These are phyloP conservation scores for Candida insectalens DNA, from an alignment of 805 yeast genomes.

Conservation along the genomic window DNA sequence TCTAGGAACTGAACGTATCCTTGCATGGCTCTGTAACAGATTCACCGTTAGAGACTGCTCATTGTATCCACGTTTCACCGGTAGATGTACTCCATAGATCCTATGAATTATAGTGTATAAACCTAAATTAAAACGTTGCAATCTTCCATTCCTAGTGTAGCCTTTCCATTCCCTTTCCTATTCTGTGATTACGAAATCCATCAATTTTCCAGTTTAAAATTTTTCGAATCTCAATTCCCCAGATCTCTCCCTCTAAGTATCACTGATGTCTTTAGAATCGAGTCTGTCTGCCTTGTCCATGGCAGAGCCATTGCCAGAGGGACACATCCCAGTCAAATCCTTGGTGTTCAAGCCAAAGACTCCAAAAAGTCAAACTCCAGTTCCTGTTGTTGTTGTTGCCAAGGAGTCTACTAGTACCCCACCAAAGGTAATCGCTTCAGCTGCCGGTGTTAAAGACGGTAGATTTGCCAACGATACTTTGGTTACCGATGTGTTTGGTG, in stretches of 20 bases:
- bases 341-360: slow-evolving; percentile 89
- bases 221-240: too few relatives aligned
- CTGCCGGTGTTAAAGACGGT: slow-evolving; percentile 72
- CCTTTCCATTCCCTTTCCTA: too few relatives aligned
- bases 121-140: too few relatives aligned
- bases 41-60: slow-evolving; percentile 98
- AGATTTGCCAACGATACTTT: slow-evolving; percentile 80
- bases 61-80: slow-evolving; percentile 94
- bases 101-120: too few relatives aligned
- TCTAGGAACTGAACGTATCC: slow-evolving; percentile 92
- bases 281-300: slow-evolving; percentile 59
- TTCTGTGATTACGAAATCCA: too few relatives aligned
- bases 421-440: slow-evolving; percentile 49
- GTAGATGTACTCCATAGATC: slow-evolving; percentile 97
- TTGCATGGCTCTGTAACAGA: slow-evolving; percentile 97
- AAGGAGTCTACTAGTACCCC: slow-evolving; percentile 64
- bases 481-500: slow-evolving; percentile 51
- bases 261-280: slow-evolving; percentile 69
- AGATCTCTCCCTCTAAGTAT: too few relatives aligned
- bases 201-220: too few relatives aligned
- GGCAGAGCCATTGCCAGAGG: slow-evolving; percentile 40
- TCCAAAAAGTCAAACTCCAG: slow-evolving; percentile 67
- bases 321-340: slow-evolving; percentile 53
- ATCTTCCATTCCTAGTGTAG: too few relatives aligned
- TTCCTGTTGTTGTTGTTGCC: slow-evolving; percentile 77